Conservation (phyloP, 495 filamentous ascomycete genomes). For the Cercophora samala region DNA sequence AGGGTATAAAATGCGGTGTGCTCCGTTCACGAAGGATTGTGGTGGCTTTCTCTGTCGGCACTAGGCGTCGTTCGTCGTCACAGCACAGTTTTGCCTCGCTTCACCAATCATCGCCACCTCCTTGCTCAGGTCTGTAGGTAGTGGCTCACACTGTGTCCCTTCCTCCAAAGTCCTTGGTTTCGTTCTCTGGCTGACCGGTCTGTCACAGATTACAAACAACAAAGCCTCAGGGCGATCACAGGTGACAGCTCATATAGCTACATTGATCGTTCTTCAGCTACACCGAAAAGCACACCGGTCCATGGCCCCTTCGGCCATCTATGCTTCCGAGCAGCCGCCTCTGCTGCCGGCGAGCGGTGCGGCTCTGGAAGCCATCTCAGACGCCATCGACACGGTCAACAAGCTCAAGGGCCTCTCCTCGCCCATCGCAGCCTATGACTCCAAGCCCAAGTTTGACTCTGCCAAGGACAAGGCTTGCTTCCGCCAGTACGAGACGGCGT, state of each 20-base stretch:
- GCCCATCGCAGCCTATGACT: constrained; percentile 54
- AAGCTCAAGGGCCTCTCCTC: constrained; percentile 55
- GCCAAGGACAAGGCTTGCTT: constrained; percentile 80
- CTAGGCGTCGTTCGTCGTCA: neutral
- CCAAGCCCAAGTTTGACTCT: constrained; percentile 64
- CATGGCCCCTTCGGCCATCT: constrained; percentile 20
- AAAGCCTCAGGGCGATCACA: neutral
- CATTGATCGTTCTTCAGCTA: neutral
- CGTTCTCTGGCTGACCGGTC: neutral
- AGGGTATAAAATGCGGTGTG: neutral
- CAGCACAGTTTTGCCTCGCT: neutral
- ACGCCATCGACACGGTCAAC: constrained; percentile 79
- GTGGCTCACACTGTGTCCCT: neutral
- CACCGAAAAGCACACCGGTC: neutral
- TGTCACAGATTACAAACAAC: neutral
- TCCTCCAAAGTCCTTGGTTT: neutral
- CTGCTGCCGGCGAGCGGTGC: constrained; percentile 55
- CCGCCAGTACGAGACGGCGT: constrained; percentile 73
- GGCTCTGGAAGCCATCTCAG: constrained; percentile 75
- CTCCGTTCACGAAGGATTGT: neutral
- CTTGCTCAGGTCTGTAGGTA: neutral
- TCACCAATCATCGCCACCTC: neutral
- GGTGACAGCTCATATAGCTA: neutral
- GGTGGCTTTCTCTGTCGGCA: neutral
- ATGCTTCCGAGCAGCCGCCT: constrained; percentile 15